Evolutionary conservation across 2,329 filamentous ascomycete species (phyloP).

Genomic region (Colletotrichum eremochloae): DNA sequence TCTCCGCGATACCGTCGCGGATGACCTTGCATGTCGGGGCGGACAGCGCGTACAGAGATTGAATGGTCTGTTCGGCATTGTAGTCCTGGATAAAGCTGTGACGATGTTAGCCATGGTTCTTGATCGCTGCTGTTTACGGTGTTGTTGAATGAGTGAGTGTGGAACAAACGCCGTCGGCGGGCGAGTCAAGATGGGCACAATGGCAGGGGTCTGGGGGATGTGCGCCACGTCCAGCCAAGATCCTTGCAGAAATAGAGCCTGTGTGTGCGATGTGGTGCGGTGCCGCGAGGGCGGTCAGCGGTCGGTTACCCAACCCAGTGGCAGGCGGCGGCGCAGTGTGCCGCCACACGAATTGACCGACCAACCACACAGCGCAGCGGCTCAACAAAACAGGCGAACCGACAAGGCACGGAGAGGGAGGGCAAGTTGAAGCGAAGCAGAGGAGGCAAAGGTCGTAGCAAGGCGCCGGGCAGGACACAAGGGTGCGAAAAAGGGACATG

Average conservation of each 20-base stretch:
- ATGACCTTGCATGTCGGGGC: slow-evolving; percentile 72
- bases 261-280: neutral
- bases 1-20: slow-evolving; percentile 64
- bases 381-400: slow-evolving; percentile 9
- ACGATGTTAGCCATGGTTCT: slow-evolving; percentile 47
- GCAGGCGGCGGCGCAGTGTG: neutral
- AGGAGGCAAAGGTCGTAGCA: neutral
- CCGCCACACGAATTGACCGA: neutral
- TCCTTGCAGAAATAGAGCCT: neutral
- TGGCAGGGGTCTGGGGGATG: slow-evolving; percentile 2
- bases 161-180: neutral
- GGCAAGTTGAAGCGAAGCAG: neutral
- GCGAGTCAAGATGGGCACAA: neutral
- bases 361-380: slow-evolving; percentile 18
- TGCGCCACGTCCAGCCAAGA: slow-evolving; percentile 11
- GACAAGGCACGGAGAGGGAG: neutral
- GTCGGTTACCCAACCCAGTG: slow-evolving; percentile 36
- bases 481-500: neutral
- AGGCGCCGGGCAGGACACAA: neutral
- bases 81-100: slow-evolving; percentile 70
- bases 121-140: slow-evolving; percentile 44
- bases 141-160: neutral
- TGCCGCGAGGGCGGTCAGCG: neutral
- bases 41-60: slow-evolving; percentile 70
- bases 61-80: slow-evolving; percentile 72